phyloP scores from a whole-genome alignment of 2,329 filamentous ascomycete genomes.

The Fonsecaea monophora region DNA sequence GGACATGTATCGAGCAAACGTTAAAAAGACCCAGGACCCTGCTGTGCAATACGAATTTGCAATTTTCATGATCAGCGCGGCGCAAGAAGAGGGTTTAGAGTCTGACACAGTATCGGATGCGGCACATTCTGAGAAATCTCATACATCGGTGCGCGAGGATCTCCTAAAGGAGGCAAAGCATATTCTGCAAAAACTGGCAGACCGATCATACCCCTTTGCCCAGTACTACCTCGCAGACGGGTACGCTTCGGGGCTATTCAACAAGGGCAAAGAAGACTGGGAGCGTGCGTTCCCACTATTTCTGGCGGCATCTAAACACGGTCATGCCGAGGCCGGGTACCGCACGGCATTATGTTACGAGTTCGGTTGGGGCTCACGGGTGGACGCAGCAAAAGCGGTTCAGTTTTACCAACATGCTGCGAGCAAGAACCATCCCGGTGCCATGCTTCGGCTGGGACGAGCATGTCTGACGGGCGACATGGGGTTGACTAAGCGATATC shows the following conservation, averaged over 20 bases:
- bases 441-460: conserved; percentile 88
- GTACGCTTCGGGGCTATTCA: conserved; percentile 92
- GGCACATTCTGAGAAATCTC: conserved; percentile 52
- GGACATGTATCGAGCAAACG: conserved; percentile 95
- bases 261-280: conserved; percentile 90
- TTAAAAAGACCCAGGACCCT: conserved; percentile 93
- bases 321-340: conserved; percentile 94
- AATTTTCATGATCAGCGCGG: conserved; percentile 88
- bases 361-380: conserved; percentile 94
- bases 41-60: conserved; percentile 96
- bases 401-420: conserved; percentile 91
- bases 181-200: conserved; percentile 84
- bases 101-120: conserved; percentile 42
- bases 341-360: conserved; percentile 94
- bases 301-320: conserved; percentile 91
- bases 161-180: conserved; percentile 85
- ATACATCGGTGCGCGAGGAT: conserved; percentile 65
- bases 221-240: conserved; percentile 98
- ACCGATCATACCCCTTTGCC: conserved; percentile 91
- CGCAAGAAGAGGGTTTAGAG: conserved; percentile 74
- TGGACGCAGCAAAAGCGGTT: conserved; percentile 87
- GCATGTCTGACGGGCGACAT: conserved; percentile 90
- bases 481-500: conserved; percentile 79
- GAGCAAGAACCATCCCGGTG: conserved; percentile 92
- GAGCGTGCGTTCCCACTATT: conserved; percentile 92